These are phyloP conservation scores for Gynandropsis gynandra DNA, from an alignment of 345 rosid genomes.

Conservation along the genomic window DNA sequence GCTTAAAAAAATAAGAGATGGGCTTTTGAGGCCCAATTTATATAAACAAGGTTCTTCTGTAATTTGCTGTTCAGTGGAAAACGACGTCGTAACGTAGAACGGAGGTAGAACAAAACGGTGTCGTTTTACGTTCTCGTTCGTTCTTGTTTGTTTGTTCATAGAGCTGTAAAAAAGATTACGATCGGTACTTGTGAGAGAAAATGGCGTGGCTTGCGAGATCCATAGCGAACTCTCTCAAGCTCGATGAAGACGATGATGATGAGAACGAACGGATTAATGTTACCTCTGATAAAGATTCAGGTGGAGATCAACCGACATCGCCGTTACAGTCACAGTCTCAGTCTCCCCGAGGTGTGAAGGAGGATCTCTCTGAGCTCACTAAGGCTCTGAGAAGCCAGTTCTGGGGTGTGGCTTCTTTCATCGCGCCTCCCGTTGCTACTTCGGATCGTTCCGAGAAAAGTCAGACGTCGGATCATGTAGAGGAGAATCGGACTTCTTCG, in stretches of 20 bases:
- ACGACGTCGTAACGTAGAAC: no score
- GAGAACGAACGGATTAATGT: background rate
- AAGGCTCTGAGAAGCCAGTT: slow-evolving; percentile 70
- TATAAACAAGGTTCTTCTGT: no score
- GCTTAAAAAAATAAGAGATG: no score
- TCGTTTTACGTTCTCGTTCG: background rate
- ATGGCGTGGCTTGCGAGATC: slow-evolving; percentile 94
- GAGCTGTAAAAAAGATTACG: slow-evolving; percentile 14
- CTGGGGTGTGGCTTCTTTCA: slow-evolving; percentile 87
- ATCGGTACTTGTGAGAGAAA: slow-evolving; percentile 17
- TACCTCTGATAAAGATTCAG: background rate
- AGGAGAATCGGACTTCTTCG: slow-evolving; percentile 21
- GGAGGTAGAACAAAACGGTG: background rate
- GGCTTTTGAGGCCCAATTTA: no score
- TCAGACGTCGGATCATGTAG: slow-evolving; percentile 20
- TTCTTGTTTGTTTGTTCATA: background rate
- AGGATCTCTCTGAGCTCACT: slow-evolving; percentile 66
- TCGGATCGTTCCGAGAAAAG: slow-evolving; percentile 21
- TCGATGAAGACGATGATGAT: slow-evolving; percentile 48
- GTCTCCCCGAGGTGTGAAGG: slow-evolving; percentile 68
- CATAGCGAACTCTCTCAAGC: slow-evolving; percentile 64
- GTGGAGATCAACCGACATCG: background rate
- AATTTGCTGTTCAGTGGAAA: no score
- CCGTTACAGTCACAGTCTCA: slow-evolving; percentile 28
- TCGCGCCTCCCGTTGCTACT: slow-evolving; percentile 41